Base-by-base conservation (phyloP, 139 green algal genomes). In the Coccomyxa sp. region DNA sequence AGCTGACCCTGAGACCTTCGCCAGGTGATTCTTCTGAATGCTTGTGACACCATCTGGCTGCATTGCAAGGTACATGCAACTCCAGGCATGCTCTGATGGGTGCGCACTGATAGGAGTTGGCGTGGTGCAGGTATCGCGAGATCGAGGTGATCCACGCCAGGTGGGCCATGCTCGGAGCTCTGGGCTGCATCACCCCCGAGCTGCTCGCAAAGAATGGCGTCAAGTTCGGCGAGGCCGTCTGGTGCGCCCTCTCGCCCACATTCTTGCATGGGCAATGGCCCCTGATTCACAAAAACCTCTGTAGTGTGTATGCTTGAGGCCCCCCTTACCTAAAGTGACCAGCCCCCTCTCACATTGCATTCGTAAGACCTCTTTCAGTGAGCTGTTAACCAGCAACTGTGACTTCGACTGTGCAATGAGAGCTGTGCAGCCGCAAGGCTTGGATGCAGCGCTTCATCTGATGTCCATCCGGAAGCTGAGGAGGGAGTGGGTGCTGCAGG, bases 131-230 rank as follows among this genome's bases (percentile, higher is more conserved):
- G 80, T 98, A 97, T 91, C 90, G 96, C 77, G 94, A 98, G 91
- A 78, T 94, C 70, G 96, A 99, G 92, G 78, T 99, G 55, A 97
- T 99, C 87, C 96, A 99, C 89, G 93, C 92, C 18, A 90, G 96
- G 81, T 99, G 96, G 96, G 96, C 96, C 40, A 97, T 99, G 93
- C 91, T 99, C 10, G 96, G 94, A 68, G 90, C 91, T 37, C 86
- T 97, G 41, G 93, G 92, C 79, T 95, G 88, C 86, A 55, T 95
- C 68, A 82, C 71, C 54, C 86, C 84, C 35, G 86, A 95, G 88
- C 85, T 95, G 79, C 84, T 94, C 44, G 69, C 82, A 55, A 80
- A 84, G 69, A 86, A 90, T 73, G 84, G 78, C 58, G 82, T 86
- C 69, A 44, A 78, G 54, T 93, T 94, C 55, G 88, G 86, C 55